Evolutionary conservation across 148 eudicot genomes (phyloP), one percentile per base, ranked within the genome.

Genomic region (Vaccinium macrocarpon): DNA sequence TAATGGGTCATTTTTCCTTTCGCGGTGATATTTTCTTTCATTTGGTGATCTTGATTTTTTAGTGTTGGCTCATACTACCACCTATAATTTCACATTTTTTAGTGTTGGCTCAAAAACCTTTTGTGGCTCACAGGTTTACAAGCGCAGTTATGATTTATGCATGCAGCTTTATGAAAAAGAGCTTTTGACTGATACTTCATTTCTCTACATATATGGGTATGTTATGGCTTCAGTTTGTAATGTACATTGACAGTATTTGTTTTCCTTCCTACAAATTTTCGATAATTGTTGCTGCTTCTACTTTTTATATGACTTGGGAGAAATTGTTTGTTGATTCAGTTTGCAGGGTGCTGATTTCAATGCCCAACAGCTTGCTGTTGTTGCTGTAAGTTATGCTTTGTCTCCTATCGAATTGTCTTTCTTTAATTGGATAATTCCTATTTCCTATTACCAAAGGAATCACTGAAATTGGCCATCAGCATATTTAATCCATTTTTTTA

Each of bases 301-400:
- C 29, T 73, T 74, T 61, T 57, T 81, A 0, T 72, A 29, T 18
- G 73, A 1, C 71, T 74, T 46, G 51, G 56, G 32, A 51, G 29
- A 66, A 18, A 15, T 23, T 78, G 18, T 71, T 79, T 76, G 19
- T 71, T 83, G 70, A 83, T 83, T 84, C 92, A 96, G 99, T 89
- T 83, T 97, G 86, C 97, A 88, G 86, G 89, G 87, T 19, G 92
- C 99, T 89, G 92, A 90, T 83, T 87, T 95, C 42, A 88, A 88
- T 89, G 96, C 96, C 50, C 92, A 97, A 89, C 99, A 97, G 92
- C 97, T 97, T 82, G 93, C 99, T 0, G 77, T 95, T 90, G 98
- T 88, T 88, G 88, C 96, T 84, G 99, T 96, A 94, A 92, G 98
- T 88, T 76, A 15, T 74, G 35, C 25, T 57, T 42, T 81, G 1